A percentile compares a stretch with the other conserved stretches of the same genome.
Evolutionary conservation across 768 basidiomycete genomes (phyloP).

Genomic region (Austroboletus festivus): DNA sequence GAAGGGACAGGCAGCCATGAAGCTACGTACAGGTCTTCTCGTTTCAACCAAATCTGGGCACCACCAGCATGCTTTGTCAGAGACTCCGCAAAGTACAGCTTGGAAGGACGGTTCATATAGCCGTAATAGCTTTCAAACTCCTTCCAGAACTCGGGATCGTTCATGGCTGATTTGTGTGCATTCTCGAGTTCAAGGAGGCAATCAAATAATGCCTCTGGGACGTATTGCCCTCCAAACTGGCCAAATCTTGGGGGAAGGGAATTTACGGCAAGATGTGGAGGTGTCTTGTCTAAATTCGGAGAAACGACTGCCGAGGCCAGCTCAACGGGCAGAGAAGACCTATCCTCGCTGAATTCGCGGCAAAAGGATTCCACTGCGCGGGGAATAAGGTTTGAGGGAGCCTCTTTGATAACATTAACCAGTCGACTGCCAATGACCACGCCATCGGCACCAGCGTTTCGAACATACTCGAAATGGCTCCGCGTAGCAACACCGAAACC

Average conservation of each 20-base stretch:
- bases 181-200: conserved; percentile 87
- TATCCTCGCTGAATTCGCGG: conserved; percentile 56
- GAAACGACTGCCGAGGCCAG: background rate
- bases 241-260: conserved; percentile 85
- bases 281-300: conserved; percentile 6
- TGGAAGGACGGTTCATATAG: conserved; percentile 94
- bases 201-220: conserved; percentile 94
- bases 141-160: conserved; percentile 88
- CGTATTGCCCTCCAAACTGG: conserved; percentile 95
- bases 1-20: background rate
- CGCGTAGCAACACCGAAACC: conserved; percentile 95
- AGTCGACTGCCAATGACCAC: conserved; percentile 92
- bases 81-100: conserved; percentile 87
- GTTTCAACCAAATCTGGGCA: conserved; percentile 96
- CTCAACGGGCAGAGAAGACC: conserved; percentile 21
- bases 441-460: conserved; percentile 87
- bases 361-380: conserved; percentile 70
- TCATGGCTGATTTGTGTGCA: conserved; percentile 83
- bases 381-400: conserved; percentile 47
- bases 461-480: conserved; percentile 83
- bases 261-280: conserved; percentile 34
- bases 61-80: conserved; percentile 89
- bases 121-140: conserved; percentile 85
- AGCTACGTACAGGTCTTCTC: conserved; percentile 75
- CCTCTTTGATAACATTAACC: conserved; percentile 72